phyloP scores from a whole-genome alignment of 768 basidiomycete species.

The Gautieria morchelliformis region DNA sequence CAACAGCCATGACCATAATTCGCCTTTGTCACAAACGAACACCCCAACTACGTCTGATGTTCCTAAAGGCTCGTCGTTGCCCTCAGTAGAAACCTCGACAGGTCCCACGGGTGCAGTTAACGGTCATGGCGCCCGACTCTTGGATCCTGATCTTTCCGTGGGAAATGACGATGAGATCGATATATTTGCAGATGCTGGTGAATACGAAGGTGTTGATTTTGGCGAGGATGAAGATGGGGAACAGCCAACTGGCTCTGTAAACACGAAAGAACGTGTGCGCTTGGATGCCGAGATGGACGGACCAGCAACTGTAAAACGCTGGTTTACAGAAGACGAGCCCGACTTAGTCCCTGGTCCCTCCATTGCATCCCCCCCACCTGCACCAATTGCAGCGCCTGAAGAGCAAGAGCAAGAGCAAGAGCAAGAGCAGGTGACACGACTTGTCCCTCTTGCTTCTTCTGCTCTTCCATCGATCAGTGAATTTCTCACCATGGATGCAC shows the following conservation, averaged over 20 bases:
- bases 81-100: slow-evolving; percentile 14
- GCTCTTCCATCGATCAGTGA: slow-evolving; percentile 76
- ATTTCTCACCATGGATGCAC: slow-evolving; percentile 69
- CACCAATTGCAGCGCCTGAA: background rate
- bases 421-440: slow-evolving; percentile 35
- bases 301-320: background rate
- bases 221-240: slow-evolving; percentile 38
- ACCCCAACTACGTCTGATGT: background rate
- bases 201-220: slow-evolving; percentile 63
- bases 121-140: slow-evolving; percentile 10
- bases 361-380: background rate
- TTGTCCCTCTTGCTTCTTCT: slow-evolving; percentile 73
- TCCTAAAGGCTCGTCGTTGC: slow-evolving; percentile 10
- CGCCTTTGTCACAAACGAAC: background rate
- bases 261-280: no score
- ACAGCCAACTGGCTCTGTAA: background rate
- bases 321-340: slow-evolving; percentile 7
- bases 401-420: slow-evolving; percentile 29
- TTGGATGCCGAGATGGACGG: background rate
- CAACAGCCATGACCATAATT: no score
- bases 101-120: background rate
- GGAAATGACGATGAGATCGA: slow-evolving; percentile 54
- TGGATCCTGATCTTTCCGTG: slow-evolving; percentile 27
- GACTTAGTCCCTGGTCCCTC: background rate
- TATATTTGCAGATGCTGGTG: slow-evolving; percentile 80